Evolutionary conservation across 2,329 filamentous ascomycete species (phyloP).

Genomic region (Colletotrichum gloeosporioides): DNA sequence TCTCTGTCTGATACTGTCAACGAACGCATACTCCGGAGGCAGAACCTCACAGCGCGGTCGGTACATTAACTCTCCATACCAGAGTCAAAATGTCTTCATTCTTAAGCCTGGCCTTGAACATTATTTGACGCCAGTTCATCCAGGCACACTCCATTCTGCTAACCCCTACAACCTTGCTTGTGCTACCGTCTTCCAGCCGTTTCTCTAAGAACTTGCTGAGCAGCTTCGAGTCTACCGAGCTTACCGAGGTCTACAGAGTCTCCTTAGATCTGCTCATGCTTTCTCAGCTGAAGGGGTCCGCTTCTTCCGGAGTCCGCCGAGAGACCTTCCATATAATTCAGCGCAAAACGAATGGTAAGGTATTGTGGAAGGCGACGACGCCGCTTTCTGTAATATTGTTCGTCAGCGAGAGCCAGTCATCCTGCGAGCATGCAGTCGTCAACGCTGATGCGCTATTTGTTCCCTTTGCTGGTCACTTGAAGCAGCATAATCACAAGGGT

Average conservation of each 20-base stretch:
- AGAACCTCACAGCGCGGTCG: not conserved
- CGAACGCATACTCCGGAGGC: not conserved
- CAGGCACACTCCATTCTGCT: not conserved
- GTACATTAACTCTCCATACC: not conserved
- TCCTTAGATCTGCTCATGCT: not conserved
- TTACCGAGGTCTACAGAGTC: not conserved
- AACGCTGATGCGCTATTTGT: not conserved
- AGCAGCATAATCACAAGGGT: not conserved
- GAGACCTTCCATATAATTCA: not conserved
- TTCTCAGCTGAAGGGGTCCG: not conserved
- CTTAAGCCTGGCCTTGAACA: not conserved
- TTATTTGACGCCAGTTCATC: not conserved
- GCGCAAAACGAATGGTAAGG: not conserved
- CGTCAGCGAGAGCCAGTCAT: not conserved
- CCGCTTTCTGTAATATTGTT: not conserved
- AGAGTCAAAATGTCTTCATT: not conserved
- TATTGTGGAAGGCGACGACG: not conserved
- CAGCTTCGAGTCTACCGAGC: not conserved
- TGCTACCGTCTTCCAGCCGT: too few relatives aligned
- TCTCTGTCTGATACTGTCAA: not conserved
- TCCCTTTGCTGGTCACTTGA: not conserved
- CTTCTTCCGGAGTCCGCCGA: not conserved
- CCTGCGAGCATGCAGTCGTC: not conserved
- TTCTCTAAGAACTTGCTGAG: not conserved
- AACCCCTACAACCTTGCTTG: too few relatives aligned